These are phyloP conservation scores for Trichoderma koningii DNA, from an alignment of 2,329 filamentous ascomycete species.

Conservation along the genomic window DNA sequence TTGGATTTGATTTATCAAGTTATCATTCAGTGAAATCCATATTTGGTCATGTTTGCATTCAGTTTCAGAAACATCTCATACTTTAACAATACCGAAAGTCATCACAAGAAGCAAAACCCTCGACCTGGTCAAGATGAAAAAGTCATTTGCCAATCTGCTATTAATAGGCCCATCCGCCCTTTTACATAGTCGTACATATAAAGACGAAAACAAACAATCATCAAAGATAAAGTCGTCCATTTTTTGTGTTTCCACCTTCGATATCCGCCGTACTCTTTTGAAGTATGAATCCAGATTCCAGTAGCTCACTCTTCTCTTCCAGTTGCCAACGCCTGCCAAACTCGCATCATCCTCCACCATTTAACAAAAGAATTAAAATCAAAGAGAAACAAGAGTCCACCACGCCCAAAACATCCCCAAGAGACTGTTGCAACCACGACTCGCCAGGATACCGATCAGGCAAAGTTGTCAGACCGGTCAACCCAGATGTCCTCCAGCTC, in stretches of 20 bases:
- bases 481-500: slow-evolving; percentile 97
- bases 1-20: too few species aligned
- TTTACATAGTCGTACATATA: slow-evolving; percentile 12
- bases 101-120: not conserved
- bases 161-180: not conserved
- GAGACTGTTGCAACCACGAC: not conserved
- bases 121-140: not conserved
- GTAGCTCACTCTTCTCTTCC: not conserved
- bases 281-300: not conserved
- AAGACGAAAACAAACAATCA: slow-evolving; percentile 3
- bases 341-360: slow-evolving; percentile 5
- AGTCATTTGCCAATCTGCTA: slow-evolving; percentile 25
- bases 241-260: slow-evolving; percentile 2
- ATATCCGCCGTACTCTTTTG: not conserved
- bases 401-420: not conserved
- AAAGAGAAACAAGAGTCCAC: not conserved
- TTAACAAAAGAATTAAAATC: not conserved
- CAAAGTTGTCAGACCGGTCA: slow-evolving; percentile 90
- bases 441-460: slow-evolving; percentile 52
- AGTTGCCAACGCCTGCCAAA: slow-evolving; percentile 19
- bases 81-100: not conserved
- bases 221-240: not conserved
- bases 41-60: too few species aligned
- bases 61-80: too few species aligned
- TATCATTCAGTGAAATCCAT: not conserved